Evolutionary conservation across 768 basidiomycete genomes (phyloP).

Genomic region (Tricholoma furcatifolium): DNA sequence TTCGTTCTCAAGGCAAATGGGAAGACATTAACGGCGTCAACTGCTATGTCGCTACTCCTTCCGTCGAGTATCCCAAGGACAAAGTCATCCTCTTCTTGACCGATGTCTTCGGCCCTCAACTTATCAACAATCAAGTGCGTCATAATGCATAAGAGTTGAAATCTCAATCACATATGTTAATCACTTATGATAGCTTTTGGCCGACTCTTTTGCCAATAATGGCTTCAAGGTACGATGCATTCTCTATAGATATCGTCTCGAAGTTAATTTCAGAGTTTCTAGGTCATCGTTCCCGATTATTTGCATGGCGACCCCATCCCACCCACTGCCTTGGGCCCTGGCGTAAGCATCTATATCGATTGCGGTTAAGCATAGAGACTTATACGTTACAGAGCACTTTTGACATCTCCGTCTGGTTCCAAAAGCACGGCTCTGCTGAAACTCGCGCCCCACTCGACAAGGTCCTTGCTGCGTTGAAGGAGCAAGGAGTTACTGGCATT

Average conservation of each 20-base stretch:
- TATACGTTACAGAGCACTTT: conserved; percentile 25
- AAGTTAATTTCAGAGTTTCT: not conserved
- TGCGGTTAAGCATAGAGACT: not conserved
- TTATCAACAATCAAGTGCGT: conserved; percentile 45
- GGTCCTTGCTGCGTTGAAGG: conserved; percentile 56
- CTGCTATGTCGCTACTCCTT: conserved; percentile 55
- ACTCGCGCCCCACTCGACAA: conserved; percentile 55
- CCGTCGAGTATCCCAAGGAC: conserved; percentile 47
- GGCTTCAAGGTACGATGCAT: conserved; percentile 38
- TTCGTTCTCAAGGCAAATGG: conserved; percentile 38
- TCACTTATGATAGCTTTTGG: conserved; percentile 29
- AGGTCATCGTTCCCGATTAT: conserved; percentile 43
- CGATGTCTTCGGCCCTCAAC: conserved; percentile 50
- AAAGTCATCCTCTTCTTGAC: conserved; percentile 56
- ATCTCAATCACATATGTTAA: not conserved
- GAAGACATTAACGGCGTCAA: conserved; percentile 46
- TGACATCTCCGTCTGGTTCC: conserved; percentile 43
- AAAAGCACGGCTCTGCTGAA: conserved; percentile 33
- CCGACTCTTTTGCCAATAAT: conserved; percentile 43
- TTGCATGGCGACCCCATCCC: conserved; percentile 41
- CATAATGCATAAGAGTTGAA: not conserved
- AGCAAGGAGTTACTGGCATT: conserved; percentile 54
- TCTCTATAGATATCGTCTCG: not conserved
- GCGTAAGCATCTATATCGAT: conserved; percentile 18
- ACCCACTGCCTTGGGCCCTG: conserved; percentile 31